phyloP scores from a whole-genome alignment of 1,139 yeast genomes.

The Taiozyma sp. region DNA sequence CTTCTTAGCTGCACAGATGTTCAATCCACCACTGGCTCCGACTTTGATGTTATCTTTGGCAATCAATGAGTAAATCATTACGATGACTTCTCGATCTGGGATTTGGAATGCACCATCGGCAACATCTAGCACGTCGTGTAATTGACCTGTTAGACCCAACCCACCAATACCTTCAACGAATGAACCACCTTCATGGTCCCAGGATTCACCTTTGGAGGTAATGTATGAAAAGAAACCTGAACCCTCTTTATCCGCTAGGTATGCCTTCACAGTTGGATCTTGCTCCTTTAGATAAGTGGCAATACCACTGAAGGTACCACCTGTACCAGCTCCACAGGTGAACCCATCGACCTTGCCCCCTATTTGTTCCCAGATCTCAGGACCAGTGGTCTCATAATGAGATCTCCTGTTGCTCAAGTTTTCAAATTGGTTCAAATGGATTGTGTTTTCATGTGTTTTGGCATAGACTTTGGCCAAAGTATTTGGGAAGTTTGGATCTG shows the following conservation, averaged over 20 bases:
- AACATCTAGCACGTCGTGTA: constrained; percentile 12
- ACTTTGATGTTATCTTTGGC: constrained; percentile 16
- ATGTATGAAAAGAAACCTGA: constrained; percentile 20
- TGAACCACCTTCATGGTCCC: constrained; percentile 20
- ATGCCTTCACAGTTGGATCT: constrained; percentile 10
- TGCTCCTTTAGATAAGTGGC: constrained; percentile 12
- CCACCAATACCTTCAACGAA: constrained; percentile 23
- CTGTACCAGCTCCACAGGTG: constrained; percentile 18
- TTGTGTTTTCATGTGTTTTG: constrained; percentile 9
- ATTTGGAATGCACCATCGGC: constrained; percentile 15
- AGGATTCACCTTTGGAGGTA: constrained; percentile 12
- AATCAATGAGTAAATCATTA: constrained; percentile 14
- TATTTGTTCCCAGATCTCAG: constrained; percentile 20
- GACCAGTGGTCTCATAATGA: constrained; percentile 19
- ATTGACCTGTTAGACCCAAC: constrained; percentile 17
- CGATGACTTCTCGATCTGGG: constrained; percentile 14
- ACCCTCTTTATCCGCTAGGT: constrained; percentile 19
- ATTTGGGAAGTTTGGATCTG: constrained; percentile 17
- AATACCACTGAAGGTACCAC: constrained; percentile 20
- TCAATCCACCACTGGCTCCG: constrained; percentile 20
- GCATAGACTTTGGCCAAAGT: constrained; percentile 17
- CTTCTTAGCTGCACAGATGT: constrained; percentile 17
- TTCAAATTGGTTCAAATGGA: constrained; percentile 20
- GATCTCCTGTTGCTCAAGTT: constrained; percentile 16
- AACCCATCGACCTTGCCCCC: constrained; percentile 21